These are phyloP conservation scores for Eimeria acervulina DNA, from an alignment of 169 alveolate genomes.

Conservation along the genomic window DNA sequence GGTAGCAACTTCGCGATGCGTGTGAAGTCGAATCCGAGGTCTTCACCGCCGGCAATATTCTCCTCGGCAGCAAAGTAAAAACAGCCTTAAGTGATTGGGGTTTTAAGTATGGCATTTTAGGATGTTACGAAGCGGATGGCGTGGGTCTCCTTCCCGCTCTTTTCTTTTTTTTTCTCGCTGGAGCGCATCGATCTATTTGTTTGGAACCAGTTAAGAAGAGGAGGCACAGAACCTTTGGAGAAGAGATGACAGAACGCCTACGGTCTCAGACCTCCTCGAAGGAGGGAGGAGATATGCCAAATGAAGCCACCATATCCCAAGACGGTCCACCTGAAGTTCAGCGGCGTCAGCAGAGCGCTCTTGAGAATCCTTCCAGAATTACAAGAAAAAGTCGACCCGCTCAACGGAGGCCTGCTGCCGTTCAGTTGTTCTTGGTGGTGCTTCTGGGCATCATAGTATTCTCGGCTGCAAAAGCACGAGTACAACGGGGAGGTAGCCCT, in stretches of 20 bases:
- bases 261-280: neutral
- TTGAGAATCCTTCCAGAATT: neutral
- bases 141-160: too few relatives aligned
- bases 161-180: too few relatives aligned
- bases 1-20: too few relatives aligned
- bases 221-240: neutral
- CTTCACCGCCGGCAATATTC: too few relatives aligned
- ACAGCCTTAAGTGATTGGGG: too few relatives aligned
- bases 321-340: too few relatives aligned
- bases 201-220: neutral
- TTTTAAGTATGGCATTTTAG: too few relatives aligned
- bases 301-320: neutral
- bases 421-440: neutral
- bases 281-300: neutral
- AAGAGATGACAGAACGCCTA: neutral
- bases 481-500: too few relatives aligned
- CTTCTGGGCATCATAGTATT: neutral
- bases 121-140: too few relatives aligned
- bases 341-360: neutral
- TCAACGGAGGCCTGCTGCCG: neutral
- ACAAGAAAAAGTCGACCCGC: neutral
- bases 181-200: too few relatives aligned
- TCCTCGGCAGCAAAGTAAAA: too few relatives aligned
- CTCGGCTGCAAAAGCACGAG: neutral
- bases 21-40: too few relatives aligned